These are phyloP conservation scores for Didymella glomerata DNA, from an alignment of 2,329 filamentous ascomycete species.

Conservation along the genomic window DNA sequence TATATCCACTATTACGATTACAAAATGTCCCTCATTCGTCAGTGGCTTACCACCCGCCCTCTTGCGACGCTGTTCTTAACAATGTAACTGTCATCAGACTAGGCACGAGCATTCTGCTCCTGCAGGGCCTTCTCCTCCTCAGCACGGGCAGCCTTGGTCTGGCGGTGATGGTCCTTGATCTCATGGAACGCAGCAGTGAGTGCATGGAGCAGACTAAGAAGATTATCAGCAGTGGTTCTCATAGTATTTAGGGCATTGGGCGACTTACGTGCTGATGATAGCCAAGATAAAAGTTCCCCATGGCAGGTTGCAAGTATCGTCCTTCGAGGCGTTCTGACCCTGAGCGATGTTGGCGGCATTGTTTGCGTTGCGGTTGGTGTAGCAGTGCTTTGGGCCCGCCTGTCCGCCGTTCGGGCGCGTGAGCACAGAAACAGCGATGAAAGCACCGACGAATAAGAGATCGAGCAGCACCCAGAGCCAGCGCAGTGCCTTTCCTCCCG, in stretches of 20 bases:
- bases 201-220: conserved; percentile 52
- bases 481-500: conserved; percentile 45
- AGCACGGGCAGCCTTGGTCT: conserved; percentile 10
- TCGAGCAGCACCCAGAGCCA: conserved; percentile 56
- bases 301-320: conserved; percentile 52
- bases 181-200: conserved; percentile 56
- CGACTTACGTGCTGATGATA: conserved; percentile 58
- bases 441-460: conserved; percentile 48
- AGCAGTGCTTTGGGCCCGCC: conserved; percentile 48
- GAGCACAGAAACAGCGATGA: conserved; percentile 56
- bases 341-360: conserved; percentile 19
- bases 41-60: no score
- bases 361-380: conserved; percentile 25
- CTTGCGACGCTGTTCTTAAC: background rate
- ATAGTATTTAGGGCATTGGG: no score
- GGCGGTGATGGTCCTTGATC: conserved; percentile 37
- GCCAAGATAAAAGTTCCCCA: conserved; percentile 57
- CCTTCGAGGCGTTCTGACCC: conserved; percentile 25
- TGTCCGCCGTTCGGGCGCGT: conserved; percentile 50
- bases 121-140: conserved; percentile 7
- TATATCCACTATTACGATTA: background rate
- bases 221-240: background rate
- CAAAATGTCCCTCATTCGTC: background rate
- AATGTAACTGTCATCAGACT: background rate
- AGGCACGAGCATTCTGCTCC: background rate